Evolutionary conservation across 352 stramenopile species (phyloP).

Genomic region (Globisporangium alternatum): DNA sequence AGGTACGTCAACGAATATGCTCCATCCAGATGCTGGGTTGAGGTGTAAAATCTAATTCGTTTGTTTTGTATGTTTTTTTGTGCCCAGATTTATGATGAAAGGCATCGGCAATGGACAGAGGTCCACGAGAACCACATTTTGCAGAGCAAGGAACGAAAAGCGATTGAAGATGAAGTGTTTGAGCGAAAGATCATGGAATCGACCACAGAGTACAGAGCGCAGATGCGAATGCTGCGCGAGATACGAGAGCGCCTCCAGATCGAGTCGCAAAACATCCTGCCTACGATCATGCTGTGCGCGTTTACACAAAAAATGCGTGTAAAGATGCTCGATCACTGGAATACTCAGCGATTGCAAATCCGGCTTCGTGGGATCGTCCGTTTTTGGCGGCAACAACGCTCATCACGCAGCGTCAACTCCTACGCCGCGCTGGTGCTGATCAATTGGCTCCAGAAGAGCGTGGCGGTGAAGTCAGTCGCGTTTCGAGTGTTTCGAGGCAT

Average conservation of each 20-base stretch:
- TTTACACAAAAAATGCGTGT: conserved; percentile 46
- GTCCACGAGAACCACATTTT: conserved; percentile 35
- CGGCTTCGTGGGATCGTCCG: conserved; percentile 37
- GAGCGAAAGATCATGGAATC: conserved; percentile 42
- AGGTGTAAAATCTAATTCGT: background rate
- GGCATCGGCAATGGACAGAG: conserved; percentile 37
- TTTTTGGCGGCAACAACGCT: conserved; percentile 45
- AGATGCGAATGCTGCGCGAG: conserved; percentile 38
- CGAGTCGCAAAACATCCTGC: conserved; percentile 39
- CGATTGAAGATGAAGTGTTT: conserved; percentile 43
- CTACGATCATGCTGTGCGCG: conserved; percentile 40
- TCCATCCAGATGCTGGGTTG: background rate
- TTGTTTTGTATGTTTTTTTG: background rate
- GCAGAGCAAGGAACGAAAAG: conserved; percentile 32
- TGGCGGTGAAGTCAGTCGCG: conserved; percentile 46
- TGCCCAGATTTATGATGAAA: conserved; percentile 40
- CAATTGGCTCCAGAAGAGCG: conserved; percentile 63
- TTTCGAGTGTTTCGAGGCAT: conserved; percentile 58
- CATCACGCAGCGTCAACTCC: conserved; percentile 27
- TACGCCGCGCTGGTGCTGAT: conserved; percentile 41
- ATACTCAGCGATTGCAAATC: conserved; percentile 27
- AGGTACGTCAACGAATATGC: conserved; percentile 22
- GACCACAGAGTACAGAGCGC: conserved; percentile 41
- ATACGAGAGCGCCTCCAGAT: conserved; percentile 32
- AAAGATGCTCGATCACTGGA: conserved; percentile 37